Percentiles rank a stretch among this genome's conserved stretches.
Conservation (phyloP, 2,329 filamentous ascomycete genomes). For the Neurospora sp. region DNA sequence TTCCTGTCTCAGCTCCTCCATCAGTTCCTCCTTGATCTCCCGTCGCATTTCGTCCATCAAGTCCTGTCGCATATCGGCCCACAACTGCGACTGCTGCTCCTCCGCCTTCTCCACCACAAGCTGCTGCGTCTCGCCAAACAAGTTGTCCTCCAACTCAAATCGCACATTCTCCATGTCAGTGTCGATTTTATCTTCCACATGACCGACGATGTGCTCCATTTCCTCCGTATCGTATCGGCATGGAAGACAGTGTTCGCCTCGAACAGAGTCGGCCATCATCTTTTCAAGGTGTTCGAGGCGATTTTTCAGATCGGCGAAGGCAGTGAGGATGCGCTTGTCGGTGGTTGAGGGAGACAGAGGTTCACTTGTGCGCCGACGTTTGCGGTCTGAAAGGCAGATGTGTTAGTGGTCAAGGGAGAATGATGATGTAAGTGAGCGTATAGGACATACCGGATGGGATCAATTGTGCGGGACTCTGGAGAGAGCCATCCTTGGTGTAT, state of each 20-base stretch:
- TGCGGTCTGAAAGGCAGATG: not conserved
- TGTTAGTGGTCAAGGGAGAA: not conserved
- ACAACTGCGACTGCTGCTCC: constrained; percentile 1
- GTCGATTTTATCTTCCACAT: constrained; percentile 3
- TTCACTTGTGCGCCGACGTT: constrained; percentile 5
- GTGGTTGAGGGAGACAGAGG: not conserved
- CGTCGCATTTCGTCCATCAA: constrained; percentile 3
- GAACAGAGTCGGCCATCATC: not conserved
- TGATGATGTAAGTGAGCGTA: not conserved
- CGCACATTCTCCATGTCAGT: constrained; percentile 1
- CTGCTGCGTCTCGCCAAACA: constrained; percentile 1
- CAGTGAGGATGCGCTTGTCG: constrained; percentile 1
- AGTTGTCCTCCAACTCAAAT: constrained; percentile 1
- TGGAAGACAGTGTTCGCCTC: not conserved
- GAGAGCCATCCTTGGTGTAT: constrained; percentile 1
- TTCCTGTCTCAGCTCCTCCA: not conserved
- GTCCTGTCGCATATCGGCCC: not conserved
- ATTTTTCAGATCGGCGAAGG: not conserved
- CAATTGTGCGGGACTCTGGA: not conserved
- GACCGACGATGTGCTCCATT: constrained; percentile 2
- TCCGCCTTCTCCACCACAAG: constrained; percentile 1
- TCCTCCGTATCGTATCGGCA: constrained; percentile 4
- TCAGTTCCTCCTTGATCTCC: constrained; percentile 1
- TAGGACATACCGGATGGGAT: not conserved
- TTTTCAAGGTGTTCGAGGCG: constrained; percentile 2